Evolutionary conservation across 495 filamentous ascomycete genomes (phyloP).

Genomic region (Penicillium antarcticum): DNA sequence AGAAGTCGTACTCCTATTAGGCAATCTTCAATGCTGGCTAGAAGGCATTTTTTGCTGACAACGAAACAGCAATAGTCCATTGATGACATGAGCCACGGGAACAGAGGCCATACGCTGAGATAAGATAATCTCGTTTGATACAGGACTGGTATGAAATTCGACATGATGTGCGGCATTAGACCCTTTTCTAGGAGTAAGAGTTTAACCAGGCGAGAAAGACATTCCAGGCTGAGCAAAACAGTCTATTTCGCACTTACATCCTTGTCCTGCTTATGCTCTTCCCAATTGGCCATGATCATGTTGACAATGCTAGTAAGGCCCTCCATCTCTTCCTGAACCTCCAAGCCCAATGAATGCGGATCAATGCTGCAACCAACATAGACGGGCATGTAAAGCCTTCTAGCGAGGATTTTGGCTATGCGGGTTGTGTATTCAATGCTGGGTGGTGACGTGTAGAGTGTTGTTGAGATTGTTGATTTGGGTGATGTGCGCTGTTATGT

Average conservation of each 20-base stretch:
- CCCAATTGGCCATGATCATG: constrained; percentile 48
- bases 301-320: constrained; percentile 71
- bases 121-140: no score
- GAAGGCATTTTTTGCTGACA: no score
- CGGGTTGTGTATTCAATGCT: constrained; percentile 84
- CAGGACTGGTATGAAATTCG: no score
- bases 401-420: constrained; percentile 76
- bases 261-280: constrained; percentile 12
- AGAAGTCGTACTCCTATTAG: no score
- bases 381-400: constrained; percentile 62
- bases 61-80: no score
- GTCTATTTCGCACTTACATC: not conserved
- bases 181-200: no score
- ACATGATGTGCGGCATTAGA: no score
- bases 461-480: constrained; percentile 60
- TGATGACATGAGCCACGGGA: no score
- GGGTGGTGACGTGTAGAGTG: constrained; percentile 68
- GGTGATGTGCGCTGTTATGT: constrained; percentile 33
- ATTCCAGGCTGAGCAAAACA: not conserved
- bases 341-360: constrained; percentile 61
- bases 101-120: no score
- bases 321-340: constrained; percentile 93
- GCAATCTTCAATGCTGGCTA: no score
- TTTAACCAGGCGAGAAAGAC: not conserved
- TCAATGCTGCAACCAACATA: constrained; percentile 78